Percentiles rank a stretch among this genome's conserved stretches.
phyloP scores from a whole-genome alignment of 306 rosid species.

The Abrus pulchellus region DNA sequence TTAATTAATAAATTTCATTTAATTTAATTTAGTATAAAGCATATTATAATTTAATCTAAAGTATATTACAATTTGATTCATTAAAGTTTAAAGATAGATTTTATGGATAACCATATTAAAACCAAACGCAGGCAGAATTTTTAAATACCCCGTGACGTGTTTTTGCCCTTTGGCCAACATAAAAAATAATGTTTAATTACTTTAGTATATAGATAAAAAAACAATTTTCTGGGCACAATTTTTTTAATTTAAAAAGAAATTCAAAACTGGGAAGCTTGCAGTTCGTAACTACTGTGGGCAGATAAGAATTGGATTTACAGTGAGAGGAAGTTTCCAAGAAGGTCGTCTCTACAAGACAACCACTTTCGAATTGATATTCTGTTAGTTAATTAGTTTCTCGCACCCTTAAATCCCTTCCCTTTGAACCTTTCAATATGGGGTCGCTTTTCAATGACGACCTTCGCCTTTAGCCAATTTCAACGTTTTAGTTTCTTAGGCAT shows the following conservation, averaged over 20 bases:
- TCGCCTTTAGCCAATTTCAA: slow-evolving; percentile 24
- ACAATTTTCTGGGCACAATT: neutral
- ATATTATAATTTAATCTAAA: too few species aligned
- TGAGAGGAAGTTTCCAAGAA: slow-evolving; percentile 43
- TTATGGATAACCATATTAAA: too few species aligned
- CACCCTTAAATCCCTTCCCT: neutral
- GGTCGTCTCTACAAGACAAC: neutral
- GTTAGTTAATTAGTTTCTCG: neutral
- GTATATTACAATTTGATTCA: too few species aligned
- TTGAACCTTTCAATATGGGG: slow-evolving; percentile 39
- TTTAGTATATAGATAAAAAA: too few species aligned
- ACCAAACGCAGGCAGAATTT: too few species aligned
- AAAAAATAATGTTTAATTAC: neutral
- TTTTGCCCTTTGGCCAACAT: neutral
- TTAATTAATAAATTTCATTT: too few species aligned
- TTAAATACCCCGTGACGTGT: too few species aligned
- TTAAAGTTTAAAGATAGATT: too few species aligned
- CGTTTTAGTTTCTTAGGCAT: slow-evolving; percentile 11
- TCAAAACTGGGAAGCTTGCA: neutral
- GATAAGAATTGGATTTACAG: slow-evolving; percentile 2
- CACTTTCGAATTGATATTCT: neutral
- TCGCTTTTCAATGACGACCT: slow-evolving; percentile 18
- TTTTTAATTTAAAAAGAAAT: neutral
- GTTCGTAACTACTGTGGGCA: neutral
- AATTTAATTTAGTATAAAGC: too few species aligned